A percentile compares a stretch with the other conserved stretches of the same genome.
Conservation (phyloP, 371 early-diverging fungal species). For the Ordospora colligata region DNA sequence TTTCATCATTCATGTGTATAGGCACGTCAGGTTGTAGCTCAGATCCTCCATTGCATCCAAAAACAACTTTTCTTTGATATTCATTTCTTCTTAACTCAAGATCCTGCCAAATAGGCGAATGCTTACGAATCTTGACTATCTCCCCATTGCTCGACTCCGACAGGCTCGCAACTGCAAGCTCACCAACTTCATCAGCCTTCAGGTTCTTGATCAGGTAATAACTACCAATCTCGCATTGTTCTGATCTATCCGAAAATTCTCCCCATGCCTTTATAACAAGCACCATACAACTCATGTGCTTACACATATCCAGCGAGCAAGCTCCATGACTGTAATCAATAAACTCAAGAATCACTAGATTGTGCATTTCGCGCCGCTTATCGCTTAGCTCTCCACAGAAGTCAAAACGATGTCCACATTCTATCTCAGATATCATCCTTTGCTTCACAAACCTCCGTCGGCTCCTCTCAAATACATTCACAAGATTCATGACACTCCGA, state of each 20-base stretch:
- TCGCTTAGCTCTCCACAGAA: constrained; percentile 18
- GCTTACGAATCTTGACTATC: neutral
- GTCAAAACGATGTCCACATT: neutral
- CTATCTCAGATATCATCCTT: constrained; percentile 11
- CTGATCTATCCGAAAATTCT: neutral
- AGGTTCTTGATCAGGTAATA: constrained; percentile 11
- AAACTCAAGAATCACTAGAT: constrained; percentile 8
- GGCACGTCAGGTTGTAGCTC: neutral
- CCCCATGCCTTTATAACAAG: constrained; percentile 28
- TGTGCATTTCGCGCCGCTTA: constrained; percentile 8
- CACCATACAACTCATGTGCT: neutral
- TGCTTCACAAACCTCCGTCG: neutral
- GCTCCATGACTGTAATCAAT: neutral
- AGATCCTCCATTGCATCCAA: neutral
- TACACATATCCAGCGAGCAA: neutral
- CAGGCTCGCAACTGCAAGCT: neutral
- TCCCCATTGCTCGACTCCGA: constrained; percentile 5
- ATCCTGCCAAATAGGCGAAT: neutral
- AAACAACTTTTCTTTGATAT: neutral
- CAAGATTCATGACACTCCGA: neutral
- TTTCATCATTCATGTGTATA: neutral
- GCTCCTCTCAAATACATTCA: neutral
- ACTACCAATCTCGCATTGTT: neutral
- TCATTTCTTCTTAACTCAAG: neutral
- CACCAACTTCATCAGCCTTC: neutral